Evolutionary conservation across 2,329 filamentous ascomycete genomes (phyloP), one percentile per base, ranked within the genome.

Genomic region (Aspergillus spinulosporus): DNA sequence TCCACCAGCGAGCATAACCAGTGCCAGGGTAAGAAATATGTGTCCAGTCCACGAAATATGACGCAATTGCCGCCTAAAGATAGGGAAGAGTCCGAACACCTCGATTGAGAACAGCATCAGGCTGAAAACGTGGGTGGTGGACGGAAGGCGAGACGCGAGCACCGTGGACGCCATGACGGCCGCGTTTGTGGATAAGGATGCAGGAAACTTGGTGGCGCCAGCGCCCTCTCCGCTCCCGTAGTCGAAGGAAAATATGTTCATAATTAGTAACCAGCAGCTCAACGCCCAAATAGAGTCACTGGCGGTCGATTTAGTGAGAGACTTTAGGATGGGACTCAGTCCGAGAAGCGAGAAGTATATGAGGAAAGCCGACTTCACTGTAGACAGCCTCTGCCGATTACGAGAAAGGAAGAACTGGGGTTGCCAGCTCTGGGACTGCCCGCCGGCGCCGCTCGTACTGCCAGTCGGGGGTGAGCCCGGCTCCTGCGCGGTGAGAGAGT

Each of bases 201-300:
- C 82, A 1, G 82, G 82, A 45, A 82, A 82, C 47, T 78, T 80
- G 28, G 74, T 75, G 54, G 74, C 73, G 60, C 68, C 71, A 28
- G 72, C 70, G 62, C 72, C 71, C 54, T 75, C 71, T 9, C 72
- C 72, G 52, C 89, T 88, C 8, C 90, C 90, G 73, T 99, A 99
- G 79, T 99, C 94, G 69, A 97, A 97, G 72, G 95, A 97, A 75
- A 96, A 95, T 59, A 97, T 91, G 73, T 99, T 99, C 75, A 97
- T 93, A 66, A 89, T 84, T 60, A 99, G 84, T 44, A 99, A 82
- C 86, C 92, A 94, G 68, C 90, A 92, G 49, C 90, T 94, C 79
- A 99, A 89, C 62, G 77, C 84, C 40, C 57, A 70, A 50, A 55
- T 60, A 36, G 54, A 66, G 52, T 47, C 31, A 34, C 31, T 34